Conservation (phyloP, 352 stramenopile genomes). For the Pythium dissimile region DNA sequence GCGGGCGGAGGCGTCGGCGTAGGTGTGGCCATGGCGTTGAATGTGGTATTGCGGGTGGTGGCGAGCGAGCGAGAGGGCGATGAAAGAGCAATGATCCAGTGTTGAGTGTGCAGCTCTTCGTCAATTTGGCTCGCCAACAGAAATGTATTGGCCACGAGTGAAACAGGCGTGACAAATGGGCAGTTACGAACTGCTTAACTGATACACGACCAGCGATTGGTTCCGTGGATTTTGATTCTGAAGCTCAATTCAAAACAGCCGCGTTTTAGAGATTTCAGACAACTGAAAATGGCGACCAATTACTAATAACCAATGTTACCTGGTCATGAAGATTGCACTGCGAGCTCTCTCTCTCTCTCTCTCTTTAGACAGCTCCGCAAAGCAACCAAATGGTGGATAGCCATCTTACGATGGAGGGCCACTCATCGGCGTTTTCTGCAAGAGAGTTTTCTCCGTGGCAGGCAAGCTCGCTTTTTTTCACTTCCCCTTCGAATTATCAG, state of each 20-base stretch:
- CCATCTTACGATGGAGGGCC: too few species aligned
- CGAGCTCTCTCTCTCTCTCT: too few species aligned
- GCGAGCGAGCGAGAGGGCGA: background rate
- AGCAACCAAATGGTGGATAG: too few species aligned
- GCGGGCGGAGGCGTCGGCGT: slow-evolving; percentile 24
- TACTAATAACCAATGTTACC: too few species aligned
- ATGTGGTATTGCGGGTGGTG: background rate
- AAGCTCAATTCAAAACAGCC: background rate
- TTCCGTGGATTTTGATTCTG: background rate
- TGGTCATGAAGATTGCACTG: too few species aligned
- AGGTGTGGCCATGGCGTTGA: slow-evolving; percentile 28
- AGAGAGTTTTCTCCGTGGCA: background rate
- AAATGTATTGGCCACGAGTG: slow-evolving; percentile 26
- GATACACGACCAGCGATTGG: background rate
- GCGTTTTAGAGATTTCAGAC: too few species aligned
- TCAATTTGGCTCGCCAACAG: slow-evolving; percentile 13
- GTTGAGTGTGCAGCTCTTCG: slow-evolving; percentile 8
- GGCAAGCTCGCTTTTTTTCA: slow-evolving; percentile 11
- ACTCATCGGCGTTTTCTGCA: background rate
- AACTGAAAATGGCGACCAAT: too few species aligned
- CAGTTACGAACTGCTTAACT: slow-evolving; percentile 22
- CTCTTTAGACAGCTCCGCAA: too few species aligned
- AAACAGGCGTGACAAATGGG: slow-evolving; percentile 16
- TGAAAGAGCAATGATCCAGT: background rate
- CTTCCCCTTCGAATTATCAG: slow-evolving; percentile 34